Evolutionary conservation across 2,329 filamentous ascomycete genomes (phyloP).

Genomic region (Clonostachys rosea): DNA sequence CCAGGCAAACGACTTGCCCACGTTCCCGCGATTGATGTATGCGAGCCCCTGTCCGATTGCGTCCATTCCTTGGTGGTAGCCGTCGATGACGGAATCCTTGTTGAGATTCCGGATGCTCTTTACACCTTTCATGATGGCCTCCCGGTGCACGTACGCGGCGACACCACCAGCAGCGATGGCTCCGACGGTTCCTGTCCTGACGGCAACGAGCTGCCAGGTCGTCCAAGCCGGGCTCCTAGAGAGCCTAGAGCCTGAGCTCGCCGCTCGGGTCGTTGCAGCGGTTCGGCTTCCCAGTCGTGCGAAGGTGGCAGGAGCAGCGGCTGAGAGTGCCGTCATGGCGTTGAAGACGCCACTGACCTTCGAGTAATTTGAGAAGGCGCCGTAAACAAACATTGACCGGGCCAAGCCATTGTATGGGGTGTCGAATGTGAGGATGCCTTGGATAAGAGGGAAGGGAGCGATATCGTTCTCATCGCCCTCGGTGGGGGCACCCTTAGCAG

Average conservation of each 20-base stretch:
- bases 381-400: conserved; percentile 55
- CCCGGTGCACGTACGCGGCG: conserved; percentile 73
- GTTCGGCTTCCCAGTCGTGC: conserved; percentile 26
- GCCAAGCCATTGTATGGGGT: conserved; percentile 73
- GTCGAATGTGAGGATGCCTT: conserved; percentile 78
- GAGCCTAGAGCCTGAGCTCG: conserved; percentile 9
- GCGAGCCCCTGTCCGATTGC: conserved; percentile 47
- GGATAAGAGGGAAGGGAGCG: conserved; percentile 74
- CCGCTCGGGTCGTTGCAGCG: conserved; percentile 11
- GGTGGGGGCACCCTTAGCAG: conserved; percentile 17
- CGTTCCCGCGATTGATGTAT: conserved; percentile 53
- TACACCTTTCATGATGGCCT: conserved; percentile 54
- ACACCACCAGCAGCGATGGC: conserved; percentile 78
- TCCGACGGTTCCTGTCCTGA: conserved; percentile 77
- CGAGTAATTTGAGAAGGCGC: conserved; percentile 54
- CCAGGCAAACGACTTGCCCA: conserved; percentile 70
- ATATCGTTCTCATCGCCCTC: conserved; percentile 8
- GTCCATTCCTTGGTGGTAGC: conserved; percentile 43
- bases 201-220: conserved; percentile 60
- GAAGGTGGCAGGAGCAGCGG: conserved; percentile 38
- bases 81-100: conserved; percentile 38
- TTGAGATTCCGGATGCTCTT: conserved; percentile 40
- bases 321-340: conserved; percentile 48
- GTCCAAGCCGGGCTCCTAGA: conserved; percentile 37
- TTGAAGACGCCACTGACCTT: conserved; percentile 53